Evolutionary conservation across 768 basidiomycete species (phyloP).

Genomic region (Strobilomyces echinocephalus): DNA sequence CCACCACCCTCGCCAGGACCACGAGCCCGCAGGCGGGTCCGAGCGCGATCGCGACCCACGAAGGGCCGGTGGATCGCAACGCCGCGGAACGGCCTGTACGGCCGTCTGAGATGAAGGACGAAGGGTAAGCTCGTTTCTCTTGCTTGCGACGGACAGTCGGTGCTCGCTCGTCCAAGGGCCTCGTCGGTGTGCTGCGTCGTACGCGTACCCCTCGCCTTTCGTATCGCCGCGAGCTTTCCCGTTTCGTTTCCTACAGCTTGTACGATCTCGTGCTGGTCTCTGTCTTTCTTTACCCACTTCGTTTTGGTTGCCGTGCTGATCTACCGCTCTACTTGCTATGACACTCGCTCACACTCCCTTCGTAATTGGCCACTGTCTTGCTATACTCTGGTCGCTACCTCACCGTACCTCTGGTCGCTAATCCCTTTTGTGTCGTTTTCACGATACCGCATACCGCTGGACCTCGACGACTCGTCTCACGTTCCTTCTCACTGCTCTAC

Average conservation of each 20-base stretch:
- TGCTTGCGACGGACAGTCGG: constrained; percentile 13
- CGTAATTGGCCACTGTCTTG: constrained; percentile 28
- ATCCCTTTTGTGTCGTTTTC: constrained; percentile 31
- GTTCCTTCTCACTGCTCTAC: constrained; percentile 23
- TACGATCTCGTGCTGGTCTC: constrained; percentile 15
- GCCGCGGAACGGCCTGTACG: constrained; percentile 52
- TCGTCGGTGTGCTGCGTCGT: background rate
- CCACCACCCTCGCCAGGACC: constrained; percentile 16
- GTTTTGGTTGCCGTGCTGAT: constrained; percentile 27
- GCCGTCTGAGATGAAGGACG: constrained; percentile 74
- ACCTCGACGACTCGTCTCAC: constrained; percentile 27
- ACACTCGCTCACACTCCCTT: constrained; percentile 5
- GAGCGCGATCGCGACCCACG: constrained; percentile 35
- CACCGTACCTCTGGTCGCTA: constrained; percentile 33
- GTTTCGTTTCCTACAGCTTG: constrained; percentile 11
- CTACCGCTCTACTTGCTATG: constrained; percentile 21
- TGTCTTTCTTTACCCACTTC: constrained; percentile 15
- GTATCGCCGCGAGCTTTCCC: background rate
- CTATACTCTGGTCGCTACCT: constrained; percentile 30
- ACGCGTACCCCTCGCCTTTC: no score
- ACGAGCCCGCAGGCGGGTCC: constrained; percentile 24
- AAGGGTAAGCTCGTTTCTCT: constrained; percentile 58
- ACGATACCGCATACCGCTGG: constrained; percentile 37
- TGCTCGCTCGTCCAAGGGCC: constrained; percentile 9
- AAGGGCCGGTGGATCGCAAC: constrained; percentile 27